phyloP scores from a whole-genome alignment of 768 basidiomycete genomes.

The Trametes gibbosa region DNA sequence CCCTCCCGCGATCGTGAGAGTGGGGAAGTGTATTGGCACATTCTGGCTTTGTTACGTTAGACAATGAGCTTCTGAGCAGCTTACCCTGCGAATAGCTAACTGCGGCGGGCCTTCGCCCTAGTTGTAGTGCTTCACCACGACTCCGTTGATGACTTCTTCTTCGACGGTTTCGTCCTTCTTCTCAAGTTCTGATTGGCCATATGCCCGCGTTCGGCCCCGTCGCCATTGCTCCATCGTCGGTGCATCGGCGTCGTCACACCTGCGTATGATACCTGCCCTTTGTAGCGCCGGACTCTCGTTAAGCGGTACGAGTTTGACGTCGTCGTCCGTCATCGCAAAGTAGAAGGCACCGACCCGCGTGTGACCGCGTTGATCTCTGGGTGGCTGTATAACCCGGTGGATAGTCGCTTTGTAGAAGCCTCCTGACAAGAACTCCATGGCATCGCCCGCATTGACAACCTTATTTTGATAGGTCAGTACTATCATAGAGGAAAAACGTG shows the following conservation, averaged over 20 bases:
- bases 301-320: conserved; percentile 29
- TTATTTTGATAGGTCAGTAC: conserved; percentile 19
- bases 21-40: background rate
- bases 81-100: too few species aligned
- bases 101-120: conserved; percentile 3
- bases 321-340: conserved; percentile 34
- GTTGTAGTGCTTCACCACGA: conserved; percentile 35
- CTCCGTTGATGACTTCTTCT: conserved; percentile 34
- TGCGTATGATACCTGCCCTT: conserved; percentile 28
- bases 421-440: conserved; percentile 33
- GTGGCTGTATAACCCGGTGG: conserved; percentile 37
- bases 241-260: conserved; percentile 27
- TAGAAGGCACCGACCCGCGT: conserved; percentile 36
- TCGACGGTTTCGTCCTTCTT: conserved; percentile 31
- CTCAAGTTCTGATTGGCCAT: conserved; percentile 30
- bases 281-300: conserved; percentile 33
- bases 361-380: conserved; percentile 32
- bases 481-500: background rate
- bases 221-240: conserved; percentile 33
- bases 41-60: too few species aligned
- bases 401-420: conserved; percentile 37
- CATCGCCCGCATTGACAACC: conserved; percentile 39
- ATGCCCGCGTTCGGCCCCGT: conserved; percentile 28
- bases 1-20: conserved; percentile 1
- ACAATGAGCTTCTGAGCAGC: too few species aligned